Base-by-base conservation (phyloP, 805 yeast species). In the Clavispora carvajalis region DNA sequence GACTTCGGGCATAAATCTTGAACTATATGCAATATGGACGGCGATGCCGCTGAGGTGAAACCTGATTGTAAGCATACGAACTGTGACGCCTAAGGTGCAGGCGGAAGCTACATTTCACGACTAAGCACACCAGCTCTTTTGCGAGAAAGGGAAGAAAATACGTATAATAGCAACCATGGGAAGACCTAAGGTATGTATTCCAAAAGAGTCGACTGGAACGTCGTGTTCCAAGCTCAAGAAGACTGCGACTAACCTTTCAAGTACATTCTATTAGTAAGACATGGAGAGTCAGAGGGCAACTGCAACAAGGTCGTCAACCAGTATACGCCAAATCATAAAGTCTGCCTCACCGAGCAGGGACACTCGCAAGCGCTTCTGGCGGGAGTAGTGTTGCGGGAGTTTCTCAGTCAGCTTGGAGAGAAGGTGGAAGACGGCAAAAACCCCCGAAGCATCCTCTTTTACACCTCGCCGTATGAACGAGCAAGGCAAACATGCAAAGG, bases 231-330 rank as follows among this genome's bases (percentile, higher is more conserved):
- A n/a, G n/a, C n/a, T 51, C 47, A 37, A 36, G 41, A 18, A n/a
- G 17, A 28, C 18, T 3, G 35, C 36, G 39, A 40, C 40, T 35
- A 38, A 38, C 43, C 25, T 12, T 22, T 34, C n/a, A 41, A 78
- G 79, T 70, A 89, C 23, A 87, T 90, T 21, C 67, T 90, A 38
- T 69, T 90, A 21, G 80, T 90, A 10, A 79, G 97, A 48, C 97
- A 90, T 58, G 97, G 97, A 19, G 96, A 90, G 56, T 83, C 93
- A 5, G 95, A 86, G 55, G 95, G 96, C 7, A 90, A 90, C 62
- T 78, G 77, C 49, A 95, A 90, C 61, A 89, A 90, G 57, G 65
- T 79, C 1, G 89, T 90, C 38, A 90, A 90, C 59, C 69, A 82
- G 41, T 71, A 73, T 54, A 76, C 81, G 1, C 88, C 96, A 1